Percentiles rank a stretch among this genome's conserved stretches.
Conservation (phyloP, 805 yeast genomes). For the Hagleromyces aurorensis region DNA sequence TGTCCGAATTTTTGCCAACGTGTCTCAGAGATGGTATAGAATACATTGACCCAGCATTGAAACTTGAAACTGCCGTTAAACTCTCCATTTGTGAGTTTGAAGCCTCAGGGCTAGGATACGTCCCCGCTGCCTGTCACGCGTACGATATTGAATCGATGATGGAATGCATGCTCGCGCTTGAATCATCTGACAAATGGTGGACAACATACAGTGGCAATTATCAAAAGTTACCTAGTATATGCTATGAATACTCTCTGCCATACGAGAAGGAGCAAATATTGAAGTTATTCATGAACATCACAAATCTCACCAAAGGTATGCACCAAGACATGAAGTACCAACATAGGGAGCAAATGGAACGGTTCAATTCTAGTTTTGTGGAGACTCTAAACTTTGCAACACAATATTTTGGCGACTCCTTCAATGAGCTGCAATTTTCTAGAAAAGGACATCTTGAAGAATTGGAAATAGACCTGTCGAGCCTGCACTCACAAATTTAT, state of each 20-base stretch:
- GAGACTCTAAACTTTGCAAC: too few relatives aligned
- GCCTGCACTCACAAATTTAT: too few relatives aligned
- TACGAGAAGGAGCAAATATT: constrained; percentile 45
- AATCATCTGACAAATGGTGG: constrained; percentile 55
- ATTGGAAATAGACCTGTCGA: too few relatives aligned
- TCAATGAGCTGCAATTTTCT: too few relatives aligned
- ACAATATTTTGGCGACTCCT: too few relatives aligned
- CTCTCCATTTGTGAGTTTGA: constrained; percentile 50
- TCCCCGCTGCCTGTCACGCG: constrained; percentile 22
- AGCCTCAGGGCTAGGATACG: constrained; percentile 35
- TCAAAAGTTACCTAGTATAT: constrained; percentile 43
- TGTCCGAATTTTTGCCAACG: constrained; percentile 33
- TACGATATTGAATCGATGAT: constrained; percentile 14
- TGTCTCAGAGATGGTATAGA: constrained; percentile 39
- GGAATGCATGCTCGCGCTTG: constrained; percentile 36
- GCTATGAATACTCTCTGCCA: constrained; percentile 45
- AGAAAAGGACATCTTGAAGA: too few relatives aligned
- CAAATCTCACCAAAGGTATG: constrained; percentile 28
- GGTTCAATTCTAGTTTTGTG: too few relatives aligned
- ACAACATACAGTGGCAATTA: constrained; percentile 64
- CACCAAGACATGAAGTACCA: constrained; percentile 11
- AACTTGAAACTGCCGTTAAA: constrained; percentile 37
- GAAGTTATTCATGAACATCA: constrained; percentile 40
- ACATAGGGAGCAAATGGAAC: too few relatives aligned
- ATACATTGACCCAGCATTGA: constrained; percentile 26